Evolutionary conservation across 2,329 filamentous ascomycete species (phyloP).

Genomic region (Pyricularia sp.): DNA sequence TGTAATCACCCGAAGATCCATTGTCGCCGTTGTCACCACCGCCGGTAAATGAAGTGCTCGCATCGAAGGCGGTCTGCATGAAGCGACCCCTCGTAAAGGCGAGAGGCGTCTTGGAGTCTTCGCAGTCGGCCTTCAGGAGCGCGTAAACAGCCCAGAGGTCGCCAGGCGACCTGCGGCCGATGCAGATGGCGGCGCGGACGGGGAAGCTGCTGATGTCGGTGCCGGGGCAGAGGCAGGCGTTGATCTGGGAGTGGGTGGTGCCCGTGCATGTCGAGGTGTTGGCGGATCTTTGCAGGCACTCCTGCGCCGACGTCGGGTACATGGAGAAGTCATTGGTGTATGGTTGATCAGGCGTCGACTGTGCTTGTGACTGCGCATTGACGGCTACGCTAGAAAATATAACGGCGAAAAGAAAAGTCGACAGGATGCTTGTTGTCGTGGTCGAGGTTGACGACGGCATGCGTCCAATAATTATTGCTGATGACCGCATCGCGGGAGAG

Average conservation of each 20-base stretch:
- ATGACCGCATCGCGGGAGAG: not conserved
- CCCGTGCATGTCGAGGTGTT: slow-evolving; percentile 30
- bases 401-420: slow-evolving; percentile 17
- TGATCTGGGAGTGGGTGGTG: slow-evolving; percentile 28
- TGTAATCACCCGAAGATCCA: not conserved
- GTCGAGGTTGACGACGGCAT: not conserved
- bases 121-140: slow-evolving; percentile 33
- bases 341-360: slow-evolving; percentile 7
- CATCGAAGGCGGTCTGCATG: slow-evolving; percentile 20
- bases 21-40: slow-evolving; percentile 4
- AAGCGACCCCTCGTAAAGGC: slow-evolving; percentile 31
- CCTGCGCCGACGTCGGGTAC: slow-evolving; percentile 30
- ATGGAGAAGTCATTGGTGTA: slow-evolving; percentile 30
- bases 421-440: not conserved
- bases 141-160: slow-evolving; percentile 33
- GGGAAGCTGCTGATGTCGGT: slow-evolving; percentile 38
- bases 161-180: slow-evolving; percentile 24
- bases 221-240: slow-evolving; percentile 36
- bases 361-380: slow-evolving; percentile 5
- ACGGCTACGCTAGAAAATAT: slow-evolving; percentile 12
- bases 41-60: slow-evolving; percentile 7
- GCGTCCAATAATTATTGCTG: not conserved
- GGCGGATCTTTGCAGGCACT: slow-evolving; percentile 33
- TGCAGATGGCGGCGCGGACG: slow-evolving; percentile 33
- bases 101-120: slow-evolving; percentile 32